phyloP scores from a whole-genome alignment of 1,139 yeast genomes.

The Tardiomyces depauwii region DNA sequence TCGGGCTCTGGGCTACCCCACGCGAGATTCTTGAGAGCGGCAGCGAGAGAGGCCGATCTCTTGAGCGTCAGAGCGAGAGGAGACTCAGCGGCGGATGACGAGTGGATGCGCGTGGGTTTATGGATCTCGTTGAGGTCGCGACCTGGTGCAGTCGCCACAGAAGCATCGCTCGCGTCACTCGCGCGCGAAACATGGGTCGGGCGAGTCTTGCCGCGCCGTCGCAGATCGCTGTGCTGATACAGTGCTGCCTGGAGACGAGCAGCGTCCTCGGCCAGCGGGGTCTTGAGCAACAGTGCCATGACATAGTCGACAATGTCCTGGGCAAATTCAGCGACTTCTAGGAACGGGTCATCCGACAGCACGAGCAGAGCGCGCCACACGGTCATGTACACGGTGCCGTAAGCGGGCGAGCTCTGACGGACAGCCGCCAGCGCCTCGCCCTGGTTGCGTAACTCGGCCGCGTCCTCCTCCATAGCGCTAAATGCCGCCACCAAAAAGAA shows the following conservation, averaged over 20 bases:
- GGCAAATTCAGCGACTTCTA: conserved; percentile 67
- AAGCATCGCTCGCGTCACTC: background rate
- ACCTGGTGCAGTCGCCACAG: background rate
- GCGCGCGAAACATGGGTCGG: background rate
- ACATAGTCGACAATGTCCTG: conserved; percentile 68
- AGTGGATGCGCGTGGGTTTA: background rate
- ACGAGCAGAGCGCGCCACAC: conserved; percentile 80
- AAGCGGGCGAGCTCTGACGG: conserved; percentile 40
- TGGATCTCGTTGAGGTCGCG: background rate
- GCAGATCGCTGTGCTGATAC: background rate
- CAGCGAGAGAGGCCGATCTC: conserved; percentile 28
- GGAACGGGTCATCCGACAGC: conserved; percentile 80
- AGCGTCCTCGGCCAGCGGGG: conserved; percentile 36
- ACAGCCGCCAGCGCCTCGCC: conserved; percentile 47
- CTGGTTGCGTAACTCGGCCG: conserved; percentile 46
- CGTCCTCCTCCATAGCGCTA: conserved; percentile 75
- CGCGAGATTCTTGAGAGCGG: conserved; percentile 23
- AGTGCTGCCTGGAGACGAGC: background rate
- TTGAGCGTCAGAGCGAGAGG: conserved; percentile 17
- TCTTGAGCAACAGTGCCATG: conserved; percentile 48
- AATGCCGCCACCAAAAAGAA: conserved; percentile 84
- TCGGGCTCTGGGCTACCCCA: conserved; percentile 14
- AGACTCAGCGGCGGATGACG: conserved; percentile 5
- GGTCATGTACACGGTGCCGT: conserved; percentile 79
- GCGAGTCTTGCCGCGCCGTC: background rate